phyloP scores from a whole-genome alignment of 140 eudicot genomes.

The Ambrosia hybrid region DNA sequence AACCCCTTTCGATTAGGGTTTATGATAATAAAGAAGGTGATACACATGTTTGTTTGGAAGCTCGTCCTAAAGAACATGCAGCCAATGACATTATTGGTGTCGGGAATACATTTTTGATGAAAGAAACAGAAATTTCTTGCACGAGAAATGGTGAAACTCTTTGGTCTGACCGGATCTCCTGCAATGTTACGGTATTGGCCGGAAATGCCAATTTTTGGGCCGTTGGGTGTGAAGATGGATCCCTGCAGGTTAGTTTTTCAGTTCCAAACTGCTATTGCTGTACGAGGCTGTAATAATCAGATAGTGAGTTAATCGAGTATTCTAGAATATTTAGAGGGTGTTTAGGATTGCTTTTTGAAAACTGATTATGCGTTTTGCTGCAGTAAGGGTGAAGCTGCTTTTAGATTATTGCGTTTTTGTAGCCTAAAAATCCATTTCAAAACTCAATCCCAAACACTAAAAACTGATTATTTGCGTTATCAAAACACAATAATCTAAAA shows the following conservation, averaged over 20 bases:
- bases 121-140: conserved; percentile 90
- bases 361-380: no score
- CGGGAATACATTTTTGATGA: conserved; percentile 56
- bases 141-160: conserved; percentile 68
- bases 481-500: no score
- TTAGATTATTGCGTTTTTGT: no score
- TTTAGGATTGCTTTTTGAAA: no score
- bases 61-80: conserved; percentile 79
- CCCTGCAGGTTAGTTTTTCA: conserved; percentile 69
- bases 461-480: no score
- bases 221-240: conserved; percentile 96
- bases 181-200: conserved; percentile 84
- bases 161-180: conserved; percentile 90
- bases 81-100: conserved; percentile 70
- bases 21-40: conserved; percentile 75
- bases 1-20: conserved; percentile 55
- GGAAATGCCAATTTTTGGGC: conserved; percentile 99
- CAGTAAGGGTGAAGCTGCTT: no score
- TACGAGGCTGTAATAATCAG: not conserved
- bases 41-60: conserved; percentile 71
- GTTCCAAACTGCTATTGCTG: not conserved
- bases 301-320: not conserved
- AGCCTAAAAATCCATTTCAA: no score
- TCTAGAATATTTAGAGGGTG: no score
- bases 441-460: no score